Evolutionary conservation across 192 early-diverging fungal genomes (phyloP).

Genomic region (Backusella mclennaniae): DNA sequence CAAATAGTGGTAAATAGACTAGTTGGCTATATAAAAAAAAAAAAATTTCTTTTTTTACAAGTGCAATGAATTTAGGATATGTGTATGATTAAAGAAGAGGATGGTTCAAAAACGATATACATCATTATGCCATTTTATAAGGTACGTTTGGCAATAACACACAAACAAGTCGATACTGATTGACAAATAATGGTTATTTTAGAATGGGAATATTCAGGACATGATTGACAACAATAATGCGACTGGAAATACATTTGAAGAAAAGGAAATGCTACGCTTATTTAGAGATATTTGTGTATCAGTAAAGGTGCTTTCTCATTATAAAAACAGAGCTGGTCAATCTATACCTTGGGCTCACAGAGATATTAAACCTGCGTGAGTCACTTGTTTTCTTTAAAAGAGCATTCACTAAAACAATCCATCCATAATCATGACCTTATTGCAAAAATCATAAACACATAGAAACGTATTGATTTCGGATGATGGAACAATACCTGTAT

Average conservation of each 20-base stretch:
- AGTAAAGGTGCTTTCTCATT: constrained; percentile 53
- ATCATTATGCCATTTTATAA: constrained; percentile 71
- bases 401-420: background rate
- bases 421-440: background rate
- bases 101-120: constrained; percentile 51
- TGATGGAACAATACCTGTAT: constrained; percentile 55
- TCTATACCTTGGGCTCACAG: constrained; percentile 58
- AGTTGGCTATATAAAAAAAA: background rate
- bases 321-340: constrained; percentile 16
- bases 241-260: constrained; percentile 45
- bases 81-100: constrained; percentile 47
- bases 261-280: constrained; percentile 53
- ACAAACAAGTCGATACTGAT: background rate
- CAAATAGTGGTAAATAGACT: constrained; percentile 46
- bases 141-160: constrained; percentile 13
- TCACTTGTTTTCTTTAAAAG: constrained; percentile 10
- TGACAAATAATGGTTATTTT: background rate
- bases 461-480: constrained; percentile 64
- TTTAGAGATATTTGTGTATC: constrained; percentile 61
- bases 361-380: constrained; percentile 63
- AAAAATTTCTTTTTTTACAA: too few relatives aligned
- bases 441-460: background rate
- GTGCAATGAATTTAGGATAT: constrained; percentile 42
- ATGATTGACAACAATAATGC: constrained; percentile 47
- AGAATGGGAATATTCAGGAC: constrained; percentile 56